Evolutionary conservation across 208 protist genomes (phyloP).

Genomic region (Trypanosoma avium): DNA sequence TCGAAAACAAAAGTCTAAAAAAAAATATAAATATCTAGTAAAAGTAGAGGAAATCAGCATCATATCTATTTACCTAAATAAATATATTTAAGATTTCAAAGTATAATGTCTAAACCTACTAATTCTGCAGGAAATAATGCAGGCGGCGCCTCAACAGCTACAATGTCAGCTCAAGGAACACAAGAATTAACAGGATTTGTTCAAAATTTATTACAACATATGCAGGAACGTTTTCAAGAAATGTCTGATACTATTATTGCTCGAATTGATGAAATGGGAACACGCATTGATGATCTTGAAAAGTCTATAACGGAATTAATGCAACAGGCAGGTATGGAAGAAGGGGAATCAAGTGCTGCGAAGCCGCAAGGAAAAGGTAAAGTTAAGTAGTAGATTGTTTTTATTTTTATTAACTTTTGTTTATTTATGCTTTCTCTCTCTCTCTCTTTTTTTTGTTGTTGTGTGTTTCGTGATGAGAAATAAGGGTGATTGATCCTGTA

Average conservation of each 20-base stretch:
- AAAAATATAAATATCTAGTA: background rate
- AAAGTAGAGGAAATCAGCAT: too few species aligned
- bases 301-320: slow-evolving; percentile 94
- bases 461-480: too few species aligned
- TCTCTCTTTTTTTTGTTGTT: too few species aligned
- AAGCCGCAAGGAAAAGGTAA: slow-evolving; percentile 20
- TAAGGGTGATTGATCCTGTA: too few species aligned
- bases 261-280: slow-evolving; percentile 94
- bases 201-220: slow-evolving; percentile 93
- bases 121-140: slow-evolving; percentile 8
- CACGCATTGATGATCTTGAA: slow-evolving; percentile 93
- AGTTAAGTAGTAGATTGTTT: background rate
- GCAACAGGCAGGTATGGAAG: slow-evolving; percentile 91
- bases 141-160: background rate
- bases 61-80: too few species aligned
- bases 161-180: slow-evolving; percentile 50
- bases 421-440: too few species aligned
- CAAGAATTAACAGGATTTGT: slow-evolving; percentile 93
- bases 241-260: slow-evolving; percentile 93
- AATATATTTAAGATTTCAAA: background rate
- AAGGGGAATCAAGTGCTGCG: slow-evolving; percentile 44
- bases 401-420: slow-evolving; percentile 2
- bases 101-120: slow-evolving; percentile 9
- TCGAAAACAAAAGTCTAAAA: background rate
- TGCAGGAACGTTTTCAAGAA: slow-evolving; percentile 95